Percentiles rank a stretch among this genome's conserved stretches.
Evolutionary conservation across 2,329 filamentous ascomycete genomes (phyloP).

Genomic region (Gnomoniopsis smithogilvyi): DNA sequence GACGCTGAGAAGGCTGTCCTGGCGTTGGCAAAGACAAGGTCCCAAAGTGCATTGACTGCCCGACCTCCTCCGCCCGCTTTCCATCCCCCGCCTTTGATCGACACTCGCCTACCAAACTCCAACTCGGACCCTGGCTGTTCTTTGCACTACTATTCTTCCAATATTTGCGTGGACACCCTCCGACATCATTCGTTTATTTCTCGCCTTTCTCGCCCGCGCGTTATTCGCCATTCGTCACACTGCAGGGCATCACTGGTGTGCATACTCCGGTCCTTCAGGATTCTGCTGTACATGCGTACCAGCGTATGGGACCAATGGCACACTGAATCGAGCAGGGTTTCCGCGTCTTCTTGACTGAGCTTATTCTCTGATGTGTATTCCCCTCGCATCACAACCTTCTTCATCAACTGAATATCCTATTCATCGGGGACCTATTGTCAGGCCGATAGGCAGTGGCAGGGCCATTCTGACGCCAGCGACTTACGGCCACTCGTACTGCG

Average conservation of each 20-base stretch:
- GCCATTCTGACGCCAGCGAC: not conserved
- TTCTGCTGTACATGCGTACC: too few relatives aligned
- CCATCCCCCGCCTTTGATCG: constrained; percentile 14
- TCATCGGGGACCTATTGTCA: not conserved
- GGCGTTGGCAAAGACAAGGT: not conserved
- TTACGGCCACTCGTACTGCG: not conserved
- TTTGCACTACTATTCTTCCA: not conserved
- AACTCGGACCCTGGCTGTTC: not conserved
- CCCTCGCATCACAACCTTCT: not conserved
- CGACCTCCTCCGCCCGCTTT: not conserved
- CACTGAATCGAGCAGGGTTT: not conserved
- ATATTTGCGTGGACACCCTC: not conserved
- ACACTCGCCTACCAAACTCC: not conserved
- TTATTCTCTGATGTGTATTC: not conserved
- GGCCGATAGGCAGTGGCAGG: not conserved
- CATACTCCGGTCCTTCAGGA: too few relatives aligned
- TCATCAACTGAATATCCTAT: not conserved
- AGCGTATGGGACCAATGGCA: not conserved
- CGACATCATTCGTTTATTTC: not conserved
- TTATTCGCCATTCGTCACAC: too few relatives aligned
- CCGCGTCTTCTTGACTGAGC: not conserved
- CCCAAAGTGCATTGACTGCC: not conserved
- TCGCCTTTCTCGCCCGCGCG: not conserved
- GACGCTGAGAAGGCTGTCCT: not conserved
- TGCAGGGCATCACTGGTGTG: too few relatives aligned